A percentile compares a stretch with the other conserved stretches of the same genome.
Evolutionary conservation across 2,329 filamentous ascomycete genomes (phyloP).

Genomic region (Fusarium tuaranense): DNA sequence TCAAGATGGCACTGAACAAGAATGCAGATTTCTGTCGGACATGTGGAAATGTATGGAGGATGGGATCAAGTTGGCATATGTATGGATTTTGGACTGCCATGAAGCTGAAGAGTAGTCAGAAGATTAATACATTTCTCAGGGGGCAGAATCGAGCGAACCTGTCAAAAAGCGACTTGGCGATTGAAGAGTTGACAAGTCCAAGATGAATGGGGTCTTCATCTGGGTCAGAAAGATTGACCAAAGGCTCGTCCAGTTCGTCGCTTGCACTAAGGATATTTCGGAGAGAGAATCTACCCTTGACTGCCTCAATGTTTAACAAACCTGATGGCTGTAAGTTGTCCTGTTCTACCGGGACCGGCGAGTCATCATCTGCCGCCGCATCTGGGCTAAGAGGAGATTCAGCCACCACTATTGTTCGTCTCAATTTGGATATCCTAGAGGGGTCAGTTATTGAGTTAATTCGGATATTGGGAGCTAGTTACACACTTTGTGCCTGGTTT

Average conservation of each 20-base stretch:
- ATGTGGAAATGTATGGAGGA: constrained; percentile 52
- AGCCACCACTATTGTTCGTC: not conserved
- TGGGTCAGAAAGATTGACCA: not conserved
- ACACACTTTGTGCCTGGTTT: constrained; percentile 51
- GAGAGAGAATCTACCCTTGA: constrained; percentile 49
- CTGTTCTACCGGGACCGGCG: not conserved
- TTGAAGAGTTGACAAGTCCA: constrained; percentile 13
- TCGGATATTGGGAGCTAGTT: not conserved
- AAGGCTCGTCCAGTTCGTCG: constrained; percentile 1
- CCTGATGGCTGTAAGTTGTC: constrained; percentile 47
- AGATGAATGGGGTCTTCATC: constrained; percentile 14
- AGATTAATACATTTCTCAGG: not conserved
- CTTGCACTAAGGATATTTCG: constrained; percentile 45
- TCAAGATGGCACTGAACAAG: constrained; percentile 50
- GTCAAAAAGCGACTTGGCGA: constrained; percentile 12
- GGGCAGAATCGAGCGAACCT: constrained; percentile 1
- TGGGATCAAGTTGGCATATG: constrained; percentile 54
- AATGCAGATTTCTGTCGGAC: constrained; percentile 51
- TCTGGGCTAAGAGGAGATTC: not conserved
- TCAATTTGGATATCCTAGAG: not conserved
- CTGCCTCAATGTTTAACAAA: constrained; percentile 50
- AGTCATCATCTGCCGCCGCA: not conserved
- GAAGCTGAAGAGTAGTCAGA: constrained; percentile 40
- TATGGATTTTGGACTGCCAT: constrained; percentile 54
- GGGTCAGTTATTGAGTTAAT: not conserved